Evolutionary conservation across 2,329 filamentous ascomycete species (phyloP).

Genomic region (Zopfia rhizophila): DNA sequence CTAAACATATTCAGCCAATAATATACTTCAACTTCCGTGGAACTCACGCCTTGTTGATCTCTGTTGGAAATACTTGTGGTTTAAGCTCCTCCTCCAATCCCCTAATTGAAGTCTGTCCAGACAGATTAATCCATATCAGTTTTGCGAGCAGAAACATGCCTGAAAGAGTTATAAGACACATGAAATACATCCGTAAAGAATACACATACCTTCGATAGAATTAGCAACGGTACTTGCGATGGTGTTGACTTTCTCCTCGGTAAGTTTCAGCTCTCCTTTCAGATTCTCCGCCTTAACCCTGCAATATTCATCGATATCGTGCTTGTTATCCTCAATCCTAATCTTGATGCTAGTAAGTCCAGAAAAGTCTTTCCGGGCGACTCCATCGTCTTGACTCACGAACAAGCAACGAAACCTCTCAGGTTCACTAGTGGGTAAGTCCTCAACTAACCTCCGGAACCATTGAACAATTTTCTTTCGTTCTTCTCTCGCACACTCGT

Average conservation of each 20-base stretch:
- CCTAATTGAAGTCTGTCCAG: constrained; percentile 26
- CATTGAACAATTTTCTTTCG: constrained; percentile 40
- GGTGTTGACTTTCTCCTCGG: constrained; percentile 8
- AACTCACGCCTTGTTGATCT: constrained; percentile 20
- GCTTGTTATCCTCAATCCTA: constrained; percentile 25
- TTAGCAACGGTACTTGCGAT: constrained; percentile 19
- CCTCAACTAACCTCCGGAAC: constrained; percentile 33
- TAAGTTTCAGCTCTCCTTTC: constrained; percentile 8
- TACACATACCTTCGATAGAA: constrained; percentile 14
- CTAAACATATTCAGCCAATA: constrained; percentile 12
- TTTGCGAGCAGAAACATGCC: constrained; percentile 41
- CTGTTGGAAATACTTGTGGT: constrained; percentile 17
- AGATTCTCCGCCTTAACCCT: constrained; percentile 7
- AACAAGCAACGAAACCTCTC: constrained; percentile 31
- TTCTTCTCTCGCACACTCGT: constrained; percentile 51
- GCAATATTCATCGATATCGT: constrained; percentile 40
- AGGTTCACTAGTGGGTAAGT: constrained; percentile 22
- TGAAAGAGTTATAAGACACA: constrained; percentile 6
- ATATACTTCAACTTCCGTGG: neutral
- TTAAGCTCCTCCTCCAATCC: constrained; percentile 29
- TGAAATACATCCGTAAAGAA: neutral
- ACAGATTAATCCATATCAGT: constrained; percentile 35
- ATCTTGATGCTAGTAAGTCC: constrained; percentile 19
- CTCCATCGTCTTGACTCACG: constrained; percentile 23
- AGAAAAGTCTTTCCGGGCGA: constrained; percentile 23